phyloP scores from a whole-genome alignment of 495 filamentous ascomycete genomes.

The Podospora pseudocomata region DNA sequence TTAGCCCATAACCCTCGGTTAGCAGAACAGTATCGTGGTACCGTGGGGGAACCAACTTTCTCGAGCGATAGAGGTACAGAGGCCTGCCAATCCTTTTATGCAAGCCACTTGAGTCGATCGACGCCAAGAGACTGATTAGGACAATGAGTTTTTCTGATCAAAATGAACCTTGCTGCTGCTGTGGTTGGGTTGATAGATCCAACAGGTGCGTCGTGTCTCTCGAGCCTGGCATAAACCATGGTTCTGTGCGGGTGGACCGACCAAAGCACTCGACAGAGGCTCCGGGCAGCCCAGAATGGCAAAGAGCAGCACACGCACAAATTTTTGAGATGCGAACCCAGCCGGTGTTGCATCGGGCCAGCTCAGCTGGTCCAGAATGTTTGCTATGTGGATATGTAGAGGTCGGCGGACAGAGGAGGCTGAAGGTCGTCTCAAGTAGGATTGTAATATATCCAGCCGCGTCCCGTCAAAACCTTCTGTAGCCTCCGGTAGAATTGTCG shows the following conservation, averaged over 20 bases:
- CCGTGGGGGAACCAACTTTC: not conserved
- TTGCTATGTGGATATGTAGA: not conserved
- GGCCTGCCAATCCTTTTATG: slow-evolving; percentile 13
- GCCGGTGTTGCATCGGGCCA: slow-evolving; percentile 9
- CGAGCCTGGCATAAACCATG: not conserved
- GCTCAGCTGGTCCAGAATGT: not conserved
- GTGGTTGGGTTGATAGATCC: not conserved
- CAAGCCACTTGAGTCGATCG: slow-evolving; percentile 16
- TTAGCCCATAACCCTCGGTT: not conserved
- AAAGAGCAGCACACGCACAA: slow-evolving; percentile 19
- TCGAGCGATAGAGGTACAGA: not conserved
- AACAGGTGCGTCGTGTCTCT: not conserved
- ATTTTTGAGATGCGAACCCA: slow-evolving; percentile 17
- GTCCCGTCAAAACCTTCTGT: not conserved
- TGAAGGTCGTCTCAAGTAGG: not conserved
- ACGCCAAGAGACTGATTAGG: slow-evolving; percentile 8
- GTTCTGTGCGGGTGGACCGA: not conserved
- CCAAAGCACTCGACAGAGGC: slow-evolving; percentile 4
- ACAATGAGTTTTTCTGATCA: not conserved
- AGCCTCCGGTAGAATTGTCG: slow-evolving; percentile 12
- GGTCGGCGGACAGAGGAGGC: not conserved
- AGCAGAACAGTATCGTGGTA: not conserved
- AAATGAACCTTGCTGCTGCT: not conserved
- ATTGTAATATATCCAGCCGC: not conserved
- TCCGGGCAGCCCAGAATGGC: slow-evolving; percentile 16